Evolutionary conservation across 192 early-diverging fungal genomes (phyloP).

Genomic region (Coemansia nantahalensis): DNA sequence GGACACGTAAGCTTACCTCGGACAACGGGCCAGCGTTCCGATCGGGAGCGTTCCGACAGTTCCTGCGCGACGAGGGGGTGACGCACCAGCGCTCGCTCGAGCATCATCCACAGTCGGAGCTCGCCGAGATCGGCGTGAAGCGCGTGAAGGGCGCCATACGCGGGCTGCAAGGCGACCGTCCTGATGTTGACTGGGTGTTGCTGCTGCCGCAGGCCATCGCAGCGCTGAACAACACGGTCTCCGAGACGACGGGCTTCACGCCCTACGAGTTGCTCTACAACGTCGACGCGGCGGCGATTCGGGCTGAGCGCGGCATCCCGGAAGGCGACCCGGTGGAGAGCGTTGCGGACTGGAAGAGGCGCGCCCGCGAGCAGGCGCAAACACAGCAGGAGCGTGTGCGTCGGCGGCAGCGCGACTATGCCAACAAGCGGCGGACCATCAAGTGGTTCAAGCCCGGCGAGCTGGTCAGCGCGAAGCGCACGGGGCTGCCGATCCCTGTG

Average conservation of each 20-base stretch:
- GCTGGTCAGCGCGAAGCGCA: background rate
- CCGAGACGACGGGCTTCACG: background rate
- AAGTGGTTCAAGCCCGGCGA: background rate
- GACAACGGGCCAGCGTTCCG: background rate
- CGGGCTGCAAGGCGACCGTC: background rate
- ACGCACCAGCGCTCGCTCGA: background rate
- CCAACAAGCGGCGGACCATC: background rate
- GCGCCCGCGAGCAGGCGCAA: background rate
- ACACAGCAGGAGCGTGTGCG: background rate
- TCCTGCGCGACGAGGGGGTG: background rate
- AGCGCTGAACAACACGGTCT: background rate
- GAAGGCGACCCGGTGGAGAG: background rate
- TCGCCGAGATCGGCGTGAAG: conserved; percentile 2
- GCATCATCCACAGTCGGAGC: conserved; percentile 1
- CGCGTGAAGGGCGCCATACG: background rate
- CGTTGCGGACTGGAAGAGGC: background rate
- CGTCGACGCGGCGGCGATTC: background rate
- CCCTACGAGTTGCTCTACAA: background rate
- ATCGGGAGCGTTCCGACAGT: background rate
- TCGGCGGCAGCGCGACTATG: background rate
- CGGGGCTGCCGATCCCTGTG: background rate
- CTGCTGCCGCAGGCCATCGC: background rate
- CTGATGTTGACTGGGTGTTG: background rate
- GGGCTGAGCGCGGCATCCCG: background rate
- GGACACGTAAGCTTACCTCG: background rate